Evolutionary conservation across 2,329 filamentous ascomycete species (phyloP).

Genomic region (Cyphellophora attinorum): DNA sequence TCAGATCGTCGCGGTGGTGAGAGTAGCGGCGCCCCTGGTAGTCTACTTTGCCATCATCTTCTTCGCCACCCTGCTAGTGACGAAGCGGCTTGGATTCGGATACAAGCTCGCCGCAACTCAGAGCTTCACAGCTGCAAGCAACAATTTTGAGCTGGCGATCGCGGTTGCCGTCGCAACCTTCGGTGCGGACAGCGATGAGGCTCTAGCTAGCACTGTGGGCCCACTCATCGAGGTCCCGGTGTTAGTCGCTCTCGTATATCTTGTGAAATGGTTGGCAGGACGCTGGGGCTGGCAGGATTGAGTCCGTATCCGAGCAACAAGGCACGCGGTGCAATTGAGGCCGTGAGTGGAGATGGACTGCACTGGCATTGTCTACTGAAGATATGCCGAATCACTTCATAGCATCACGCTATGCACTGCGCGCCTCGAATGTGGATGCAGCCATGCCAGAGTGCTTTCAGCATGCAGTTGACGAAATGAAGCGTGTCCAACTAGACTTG

Average conservation of each 20-base stretch:
- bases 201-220: constrained; percentile 70
- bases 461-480: no score
- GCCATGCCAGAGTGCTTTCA: no score
- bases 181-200: constrained; percentile 67
- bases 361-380: no score
- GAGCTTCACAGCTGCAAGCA: constrained; percentile 80
- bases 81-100: constrained; percentile 56
- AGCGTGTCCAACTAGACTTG: no score
- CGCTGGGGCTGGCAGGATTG: constrained; percentile 14
- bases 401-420: no score
- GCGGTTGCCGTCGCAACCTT: constrained; percentile 75
- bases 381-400: no score
- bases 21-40: constrained; percentile 69
- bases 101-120: constrained; percentile 65
- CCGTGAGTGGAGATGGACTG: no score
- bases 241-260: constrained; percentile 65
- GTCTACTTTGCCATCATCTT: constrained; percentile 76
- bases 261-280: constrained; percentile 43
- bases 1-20: constrained; percentile 71
- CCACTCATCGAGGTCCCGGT: constrained; percentile 82
- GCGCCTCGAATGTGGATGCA: no score
- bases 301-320: no score
- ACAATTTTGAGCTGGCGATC: constrained; percentile 87
- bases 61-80: constrained; percentile 53
- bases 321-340: no score